Evolutionary conservation across 2,329 filamentous ascomycete genomes (phyloP).

Genomic region (Aspergillus sp.): DNA sequence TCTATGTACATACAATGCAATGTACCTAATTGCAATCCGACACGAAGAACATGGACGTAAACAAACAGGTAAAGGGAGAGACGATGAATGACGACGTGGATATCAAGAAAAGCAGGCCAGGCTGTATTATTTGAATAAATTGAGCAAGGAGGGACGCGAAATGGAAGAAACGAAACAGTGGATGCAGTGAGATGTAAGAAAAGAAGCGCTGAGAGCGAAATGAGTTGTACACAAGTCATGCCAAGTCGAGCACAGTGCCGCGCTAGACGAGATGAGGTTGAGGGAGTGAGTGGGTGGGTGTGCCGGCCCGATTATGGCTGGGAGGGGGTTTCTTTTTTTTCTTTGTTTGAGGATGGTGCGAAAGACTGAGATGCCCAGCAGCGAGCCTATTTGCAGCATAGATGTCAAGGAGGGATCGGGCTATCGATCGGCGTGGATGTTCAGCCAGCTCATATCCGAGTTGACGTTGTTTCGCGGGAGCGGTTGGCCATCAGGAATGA

Average conservation of each 20-base stretch:
- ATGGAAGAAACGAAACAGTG: not conserved
- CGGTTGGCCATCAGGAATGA: constrained; percentile 33
- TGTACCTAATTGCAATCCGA: not conserved
- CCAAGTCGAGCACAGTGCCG: not conserved
- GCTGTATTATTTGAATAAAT: not conserved
- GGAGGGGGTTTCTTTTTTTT: not conserved
- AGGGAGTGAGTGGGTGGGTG: not conserved
- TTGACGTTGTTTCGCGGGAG: constrained; percentile 27
- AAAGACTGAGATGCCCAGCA: not conserved
- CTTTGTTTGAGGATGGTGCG: not conserved
- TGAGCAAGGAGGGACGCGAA: not conserved
- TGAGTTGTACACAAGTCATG: not conserved
- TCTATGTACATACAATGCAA: constrained; percentile 2
- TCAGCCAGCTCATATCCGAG: constrained; percentile 47
- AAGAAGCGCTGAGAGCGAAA: not conserved
- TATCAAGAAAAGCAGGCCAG: constrained; percentile 4
- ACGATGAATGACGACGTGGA: not conserved
- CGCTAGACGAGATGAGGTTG: not conserved
- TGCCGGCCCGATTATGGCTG: not conserved
- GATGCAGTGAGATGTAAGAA: not conserved
- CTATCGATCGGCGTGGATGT: constrained; percentile 33
- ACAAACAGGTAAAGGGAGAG: not conserved
- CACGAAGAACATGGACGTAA: not conserved
- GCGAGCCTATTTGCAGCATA: not conserved
- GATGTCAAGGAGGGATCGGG: not conserved